A percentile compares a stretch with the other conserved stretches of the same genome.
Evolutionary conservation across 169 alveolate genomes (phyloP).

Genomic region (Plasmodium yoelii): DNA sequence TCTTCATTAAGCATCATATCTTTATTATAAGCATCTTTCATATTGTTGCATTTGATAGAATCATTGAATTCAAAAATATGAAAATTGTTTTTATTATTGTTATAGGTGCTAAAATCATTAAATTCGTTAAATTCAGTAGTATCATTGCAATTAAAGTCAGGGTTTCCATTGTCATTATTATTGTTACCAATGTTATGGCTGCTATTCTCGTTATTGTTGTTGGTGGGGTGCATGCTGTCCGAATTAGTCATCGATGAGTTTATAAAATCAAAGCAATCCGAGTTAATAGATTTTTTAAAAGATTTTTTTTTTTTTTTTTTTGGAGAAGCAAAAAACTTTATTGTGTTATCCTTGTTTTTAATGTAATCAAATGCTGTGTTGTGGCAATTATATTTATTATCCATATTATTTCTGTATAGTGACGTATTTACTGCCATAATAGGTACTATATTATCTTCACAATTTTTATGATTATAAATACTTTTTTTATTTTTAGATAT

Average conservation of each 20-base stretch:
- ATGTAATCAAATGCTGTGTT: conserved; percentile 75
- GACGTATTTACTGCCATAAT: conserved; percentile 75
- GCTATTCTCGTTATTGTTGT: neutral
- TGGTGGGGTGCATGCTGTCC: conserved; percentile 15
- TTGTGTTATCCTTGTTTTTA: conserved; percentile 72
- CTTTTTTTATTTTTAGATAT: conserved; percentile 68
- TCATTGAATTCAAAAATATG: conserved; percentile 51
- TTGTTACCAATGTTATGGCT: neutral
- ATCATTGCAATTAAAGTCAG: neutral
- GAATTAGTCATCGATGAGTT: conserved; percentile 55
- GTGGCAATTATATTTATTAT: conserved; percentile 64
- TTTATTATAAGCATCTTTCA: conserved; percentile 30
- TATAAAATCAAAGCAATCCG: conserved; percentile 50
- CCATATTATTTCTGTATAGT: conserved; percentile 67
- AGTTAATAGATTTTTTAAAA: conserved; percentile 49
- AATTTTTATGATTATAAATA: conserved; percentile 28
- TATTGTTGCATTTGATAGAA: conserved; percentile 35
- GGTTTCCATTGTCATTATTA: neutral
- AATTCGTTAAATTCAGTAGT: neutral
- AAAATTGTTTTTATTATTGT: conserved; percentile 28
- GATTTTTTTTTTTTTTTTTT: conserved; percentile 67
- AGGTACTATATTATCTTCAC: conserved; percentile 53
- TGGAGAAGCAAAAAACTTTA: conserved; percentile 76
- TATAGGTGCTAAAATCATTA: too few species aligned
- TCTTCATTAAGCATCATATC: conserved; percentile 38